Base-by-base conservation (phyloP, 768 basidiomycete species). In the Candolleomyces aberdarensis region DNA sequence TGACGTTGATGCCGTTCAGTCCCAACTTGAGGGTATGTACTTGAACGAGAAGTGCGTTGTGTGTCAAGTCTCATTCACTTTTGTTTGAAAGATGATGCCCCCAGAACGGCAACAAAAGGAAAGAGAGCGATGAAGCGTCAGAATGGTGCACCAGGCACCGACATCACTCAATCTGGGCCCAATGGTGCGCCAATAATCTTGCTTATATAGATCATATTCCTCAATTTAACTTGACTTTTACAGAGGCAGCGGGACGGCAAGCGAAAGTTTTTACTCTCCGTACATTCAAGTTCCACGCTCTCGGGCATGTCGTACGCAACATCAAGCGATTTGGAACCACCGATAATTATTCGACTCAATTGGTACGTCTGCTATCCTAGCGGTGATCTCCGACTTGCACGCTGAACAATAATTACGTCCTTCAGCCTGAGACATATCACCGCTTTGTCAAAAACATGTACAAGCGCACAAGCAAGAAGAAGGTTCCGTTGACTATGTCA, bases 341-440 rank as follows among this genome's bases (percentile, higher is more conserved):
- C 3, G 51, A 60, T 47, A 54, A 51, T 3, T 47, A 7, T 52
- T 62, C 50, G 70, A 70, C 66, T 64, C 20, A 49, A 67, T 76
- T 31, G 48, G 78, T 80, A 57, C n/a, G 71, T 63, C 40, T 7
- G 14, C 29, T 8, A 20, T 11, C 20, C 22, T n/a, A 20, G 17
- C 19, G 5, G 9, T 31, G 14, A 9, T 29, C 20, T 13, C 8
- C 32, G 22, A n/a, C 9, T 14, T 36, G 14, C 3, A 20, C 17
- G n/a, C n/a, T n/a, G n/a, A n/a, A n/a, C n/a, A n/a, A n/a, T 26
- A 52, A 10, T 26, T 26, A 19, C 50, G 14, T 31, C 29, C 50
- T 32, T 60, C 56, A 81, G 79, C 76, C 78, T 0, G 79, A 83
- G 59, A 69, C 75, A 0, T 72, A 78, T 20, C 81, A 83, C 58